These are phyloP conservation scores for Diospyros kaki DNA, from an alignment of 148 eudicot genomes.

Conservation along the genomic window DNA sequence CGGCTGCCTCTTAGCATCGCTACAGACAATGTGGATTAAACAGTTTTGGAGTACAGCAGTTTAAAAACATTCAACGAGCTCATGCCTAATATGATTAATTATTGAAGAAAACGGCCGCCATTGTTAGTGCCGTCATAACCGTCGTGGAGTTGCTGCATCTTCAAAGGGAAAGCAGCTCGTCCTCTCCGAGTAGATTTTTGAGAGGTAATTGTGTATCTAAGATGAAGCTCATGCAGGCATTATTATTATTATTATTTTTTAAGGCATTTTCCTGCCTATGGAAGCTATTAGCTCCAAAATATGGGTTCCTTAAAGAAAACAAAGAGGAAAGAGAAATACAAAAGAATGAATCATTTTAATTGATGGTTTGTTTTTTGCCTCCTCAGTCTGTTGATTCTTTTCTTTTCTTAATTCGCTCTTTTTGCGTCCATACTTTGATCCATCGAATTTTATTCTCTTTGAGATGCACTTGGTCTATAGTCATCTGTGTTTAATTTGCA, in stretches of 20 bases:
- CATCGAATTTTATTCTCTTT: background rate
- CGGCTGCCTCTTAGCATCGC: conserved; percentile 21
- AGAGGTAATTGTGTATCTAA: conserved; percentile 1
- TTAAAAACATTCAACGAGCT: background rate
- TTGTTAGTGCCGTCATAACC: background rate
- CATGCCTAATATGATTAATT: background rate
- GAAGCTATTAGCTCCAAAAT: conserved; percentile 1
- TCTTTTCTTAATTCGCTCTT: background rate
- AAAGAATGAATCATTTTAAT: background rate
- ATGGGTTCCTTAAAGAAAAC: background rate
- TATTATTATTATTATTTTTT: conserved; percentile 4
- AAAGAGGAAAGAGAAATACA: background rate
- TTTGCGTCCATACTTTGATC: background rate
- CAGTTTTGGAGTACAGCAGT: background rate
- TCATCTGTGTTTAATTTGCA: too few species aligned
- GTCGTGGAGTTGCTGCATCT: background rate
- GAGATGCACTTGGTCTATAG: too few species aligned
- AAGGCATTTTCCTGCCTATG: conserved; percentile 8
- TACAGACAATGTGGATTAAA: background rate
- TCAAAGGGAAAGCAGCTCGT: conserved; percentile 7
- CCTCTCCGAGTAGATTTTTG: background rate
- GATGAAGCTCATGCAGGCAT: background rate
- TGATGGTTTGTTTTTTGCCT: conserved; percentile 10
- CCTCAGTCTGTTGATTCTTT: conserved; percentile 12
- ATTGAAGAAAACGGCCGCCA: background rate